Base-by-base conservation (phyloP, 768 basidiomycete genomes). In the Tricholoma matsutake region DNA sequence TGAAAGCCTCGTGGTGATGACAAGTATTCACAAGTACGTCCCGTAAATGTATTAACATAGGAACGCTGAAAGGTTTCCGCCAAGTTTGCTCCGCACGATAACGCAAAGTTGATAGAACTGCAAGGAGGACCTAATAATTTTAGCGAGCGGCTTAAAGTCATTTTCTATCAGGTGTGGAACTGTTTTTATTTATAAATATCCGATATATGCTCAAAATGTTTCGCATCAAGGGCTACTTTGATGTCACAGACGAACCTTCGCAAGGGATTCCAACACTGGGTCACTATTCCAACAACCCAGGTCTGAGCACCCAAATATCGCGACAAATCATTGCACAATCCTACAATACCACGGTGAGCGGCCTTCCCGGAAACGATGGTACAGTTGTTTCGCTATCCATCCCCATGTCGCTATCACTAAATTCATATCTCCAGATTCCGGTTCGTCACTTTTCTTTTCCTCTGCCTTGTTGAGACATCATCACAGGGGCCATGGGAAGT, bases 191-290 rank as follows among this genome's bases (percentile, higher is more conserved):
- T 2, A 6, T n/a, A 14, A 18, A 39, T 3, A 6, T 56, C 4
- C 3, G 22, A 7, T 16, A 14, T 16, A 31, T 16, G 8, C 49
- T 51, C 49, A 31, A n/a, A n/a, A n/a, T n/a, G n/a, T 16, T 9
- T 6, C 10, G 4, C 16, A 31, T 25, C 49, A 29, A 86, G 81
- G 75, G 76, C 41, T 88, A 85, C 69, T 87, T 87, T 32, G 56
- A 57, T 18, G 16, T 41, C 39, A 86, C 85, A 8, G 78, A 88
- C 65, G 86, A 88, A 64, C 86, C 86, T 0, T 86, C 85, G 2
- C 84, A 86, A 64, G 85, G 86, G 64, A 87, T 88, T 64, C 86
- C 86, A 0, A 86, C 80, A 70, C 87, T 87, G 86, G 87, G 86
- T 65, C 86, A 88, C 71, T 88, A 88, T 64, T 86, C 83, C 2